Evolutionary conservation across 257 asterid genomes (phyloP).

Genomic region (Przewalskia tangutica): DNA sequence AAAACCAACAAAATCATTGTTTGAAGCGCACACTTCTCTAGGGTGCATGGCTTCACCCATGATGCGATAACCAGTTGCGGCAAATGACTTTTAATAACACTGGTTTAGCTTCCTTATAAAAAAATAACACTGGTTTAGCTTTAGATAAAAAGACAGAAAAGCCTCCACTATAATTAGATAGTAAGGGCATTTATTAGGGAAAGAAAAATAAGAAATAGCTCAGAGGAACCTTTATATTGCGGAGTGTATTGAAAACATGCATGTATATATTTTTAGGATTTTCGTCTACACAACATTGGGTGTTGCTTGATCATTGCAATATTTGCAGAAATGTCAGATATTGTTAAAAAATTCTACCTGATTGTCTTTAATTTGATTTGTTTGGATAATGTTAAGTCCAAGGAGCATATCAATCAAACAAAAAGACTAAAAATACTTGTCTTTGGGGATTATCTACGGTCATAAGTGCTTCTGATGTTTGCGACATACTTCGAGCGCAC

Average conservation of each 20-base stretch:
- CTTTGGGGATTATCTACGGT: not conserved
- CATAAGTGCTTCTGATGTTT: not conserved
- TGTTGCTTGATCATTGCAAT: conserved; percentile 1
- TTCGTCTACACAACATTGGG: not conserved
- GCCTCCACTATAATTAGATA: not conserved
- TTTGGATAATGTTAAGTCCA: not conserved
- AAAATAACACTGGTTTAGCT: too few species aligned
- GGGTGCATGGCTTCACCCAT: not conserved
- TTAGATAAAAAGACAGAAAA: not conserved
- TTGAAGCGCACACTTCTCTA: not conserved
- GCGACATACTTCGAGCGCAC: not conserved
- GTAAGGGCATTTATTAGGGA: not conserved
- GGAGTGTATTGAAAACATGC: not conserved
- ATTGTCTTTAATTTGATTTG: not conserved
- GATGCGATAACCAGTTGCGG: not conserved
- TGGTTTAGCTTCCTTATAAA: not conserved
- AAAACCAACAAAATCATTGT: not conserved
- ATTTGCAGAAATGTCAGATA: not conserved
- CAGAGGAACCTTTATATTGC: not conserved
- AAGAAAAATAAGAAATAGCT: not conserved
- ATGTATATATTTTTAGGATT: not conserved
- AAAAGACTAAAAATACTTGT: not conserved
- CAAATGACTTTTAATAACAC: not conserved
- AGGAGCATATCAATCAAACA: not conserved
- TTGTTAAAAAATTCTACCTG: not conserved